phyloP scores from a whole-genome alignment of 495 filamentous ascomycete species.

The Lophiotrema nucula region DNA sequence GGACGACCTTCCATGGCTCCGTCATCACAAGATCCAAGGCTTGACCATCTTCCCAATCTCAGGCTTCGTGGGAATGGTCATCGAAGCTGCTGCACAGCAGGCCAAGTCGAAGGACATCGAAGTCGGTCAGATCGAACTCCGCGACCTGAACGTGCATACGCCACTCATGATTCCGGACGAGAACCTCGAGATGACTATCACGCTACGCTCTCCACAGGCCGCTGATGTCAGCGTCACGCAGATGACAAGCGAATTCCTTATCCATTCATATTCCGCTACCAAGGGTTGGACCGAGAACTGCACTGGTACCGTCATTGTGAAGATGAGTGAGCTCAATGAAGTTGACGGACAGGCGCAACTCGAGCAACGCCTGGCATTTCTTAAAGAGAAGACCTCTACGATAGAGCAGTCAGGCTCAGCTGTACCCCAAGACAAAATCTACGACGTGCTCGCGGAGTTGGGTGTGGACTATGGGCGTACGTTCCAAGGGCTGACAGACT shows the following conservation, averaged over 20 bases:
- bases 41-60: slow-evolving; percentile 24
- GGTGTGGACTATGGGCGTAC: slow-evolving; percentile 14
- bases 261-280: slow-evolving; percentile 4
- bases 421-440: neutral
- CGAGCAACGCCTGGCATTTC: neutral
- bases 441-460: neutral
- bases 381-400: neutral
- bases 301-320: slow-evolving; percentile 1
- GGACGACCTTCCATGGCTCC: slow-evolving; percentile 24
- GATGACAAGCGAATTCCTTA: slow-evolving; percentile 5
- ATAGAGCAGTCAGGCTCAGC: neutral
- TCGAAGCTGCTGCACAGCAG: slow-evolving; percentile 16
- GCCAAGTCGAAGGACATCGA: slow-evolving; percentile 12
- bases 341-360: neutral
- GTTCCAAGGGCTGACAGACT: slow-evolving; percentile 17
- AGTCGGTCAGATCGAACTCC: slow-evolving; percentile 13
- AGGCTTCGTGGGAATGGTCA: slow-evolving; percentile 21
- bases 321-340: slow-evolving; percentile 2
- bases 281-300: slow-evolving; percentile 27
- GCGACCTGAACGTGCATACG: slow-evolving; percentile 1
- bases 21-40: slow-evolving; percentile 16
- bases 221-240: neutral
- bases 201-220: slow-evolving; percentile 6
- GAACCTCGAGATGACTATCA: slow-evolving; percentile 18
- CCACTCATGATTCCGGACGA: slow-evolving; percentile 17